A percentile compares a stretch with the other conserved stretches of the same genome.
Evolutionary conservation across 1,139 yeast species (phyloP).

Genomic region (Protomyces macrosporus): DNA sequence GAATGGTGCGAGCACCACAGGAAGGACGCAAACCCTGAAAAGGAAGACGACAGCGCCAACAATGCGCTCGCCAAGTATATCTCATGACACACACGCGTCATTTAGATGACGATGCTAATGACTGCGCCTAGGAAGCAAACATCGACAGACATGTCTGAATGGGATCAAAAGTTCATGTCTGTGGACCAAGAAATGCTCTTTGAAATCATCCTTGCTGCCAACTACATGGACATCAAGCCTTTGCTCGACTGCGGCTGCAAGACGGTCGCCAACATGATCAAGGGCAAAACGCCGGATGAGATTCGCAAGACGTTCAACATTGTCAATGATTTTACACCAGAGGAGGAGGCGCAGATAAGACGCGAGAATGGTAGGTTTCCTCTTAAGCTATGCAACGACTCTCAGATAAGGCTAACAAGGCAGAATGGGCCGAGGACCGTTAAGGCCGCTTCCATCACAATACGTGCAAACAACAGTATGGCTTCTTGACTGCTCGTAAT

Average conservation of each 20-base stretch:
- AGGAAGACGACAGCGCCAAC: background rate
- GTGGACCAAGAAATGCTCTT: conserved; percentile 98
- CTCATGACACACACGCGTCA: no score
- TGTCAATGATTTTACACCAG: conserved; percentile 93
- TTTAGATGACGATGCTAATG: background rate
- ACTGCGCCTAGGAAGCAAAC: conserved; percentile 42
- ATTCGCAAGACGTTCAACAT: conserved; percentile 90
- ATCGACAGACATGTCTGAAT: conserved; percentile 60
- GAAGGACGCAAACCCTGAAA: conserved; percentile 47
- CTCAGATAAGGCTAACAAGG: conserved; percentile 56
- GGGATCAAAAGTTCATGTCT: conserved; percentile 93
- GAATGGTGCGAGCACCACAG: conserved; percentile 98
- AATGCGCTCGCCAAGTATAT: background rate
- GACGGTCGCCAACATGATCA: conserved; percentile 96
- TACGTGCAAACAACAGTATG: background rate
- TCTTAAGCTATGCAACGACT: background rate
- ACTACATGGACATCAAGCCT: conserved; percentile 88
- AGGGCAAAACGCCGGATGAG: conserved; percentile 93
- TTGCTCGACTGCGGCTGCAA: conserved; percentile 93
- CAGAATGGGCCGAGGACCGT: conserved; percentile 95
- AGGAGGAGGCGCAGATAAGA: conserved; percentile 95
- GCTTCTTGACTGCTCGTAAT: background rate
- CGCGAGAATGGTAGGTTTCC: conserved; percentile 40
- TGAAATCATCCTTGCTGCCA: conserved; percentile 88
- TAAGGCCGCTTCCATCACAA: conserved; percentile 36